phyloP scores from a whole-genome alignment of 2,329 filamentous ascomycete genomes.

The Fusarium sp. region DNA sequence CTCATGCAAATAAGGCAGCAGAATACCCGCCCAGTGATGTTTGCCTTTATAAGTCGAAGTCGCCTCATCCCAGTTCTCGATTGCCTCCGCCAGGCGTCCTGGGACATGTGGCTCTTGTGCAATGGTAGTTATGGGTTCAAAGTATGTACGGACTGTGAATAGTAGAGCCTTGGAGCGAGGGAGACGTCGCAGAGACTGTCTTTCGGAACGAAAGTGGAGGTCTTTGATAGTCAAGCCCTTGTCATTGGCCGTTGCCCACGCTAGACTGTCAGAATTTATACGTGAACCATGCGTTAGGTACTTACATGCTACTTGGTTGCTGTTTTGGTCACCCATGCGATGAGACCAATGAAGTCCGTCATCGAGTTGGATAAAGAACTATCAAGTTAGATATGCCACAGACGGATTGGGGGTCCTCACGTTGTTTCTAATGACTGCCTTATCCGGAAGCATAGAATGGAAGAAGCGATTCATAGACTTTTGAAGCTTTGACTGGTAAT shows the following conservation, averaged over 20 bases:
- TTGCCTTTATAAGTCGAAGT: slow-evolving; percentile 29
- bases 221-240: slow-evolving; percentile 16
- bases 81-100: slow-evolving; percentile 22
- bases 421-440: slow-evolving; percentile 31
- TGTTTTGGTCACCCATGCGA: slow-evolving; percentile 27
- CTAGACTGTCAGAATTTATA: slow-evolving; percentile 1
- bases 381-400: rapidly evolving
- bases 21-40: slow-evolving; percentile 30
- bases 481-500: slow-evolving; percentile 30
- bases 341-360: slow-evolving; percentile 40
- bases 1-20: slow-evolving; percentile 29
- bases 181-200: slow-evolving; percentile 32
- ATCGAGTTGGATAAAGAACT: slow-evolving; percentile 40
- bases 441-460: slow-evolving; percentile 28
- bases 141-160: slow-evolving; percentile 33
- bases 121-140: slow-evolving; percentile 30
- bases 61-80: slow-evolving; percentile 34
- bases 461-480: slow-evolving; percentile 39
- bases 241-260: slow-evolving; percentile 31
- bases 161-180: slow-evolving; percentile 26
- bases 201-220: slow-evolving; percentile 36
- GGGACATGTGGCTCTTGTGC: slow-evolving; percentile 31
- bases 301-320: slow-evolving; percentile 29
- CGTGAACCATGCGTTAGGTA: rapidly evolving
- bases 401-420: neutral